These are phyloP conservation scores for Allium cepa DNA, from an alignment of 106 monocot genomes.

Conservation along the genomic window DNA sequence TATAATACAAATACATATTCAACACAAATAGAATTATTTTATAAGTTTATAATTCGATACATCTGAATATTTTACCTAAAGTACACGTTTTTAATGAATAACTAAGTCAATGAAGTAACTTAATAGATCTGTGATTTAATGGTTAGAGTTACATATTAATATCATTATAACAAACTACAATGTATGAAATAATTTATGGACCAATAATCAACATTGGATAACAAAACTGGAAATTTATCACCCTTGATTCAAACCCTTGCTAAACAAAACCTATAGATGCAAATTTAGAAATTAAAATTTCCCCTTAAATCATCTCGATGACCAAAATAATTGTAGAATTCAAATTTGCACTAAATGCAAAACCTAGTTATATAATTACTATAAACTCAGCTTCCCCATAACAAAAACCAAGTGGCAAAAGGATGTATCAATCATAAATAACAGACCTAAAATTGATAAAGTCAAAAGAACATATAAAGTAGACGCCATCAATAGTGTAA, in stretches of 20 bases:
- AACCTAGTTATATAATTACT: background rate
- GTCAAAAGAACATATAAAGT: slow-evolving; percentile 41
- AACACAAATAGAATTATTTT: no score
- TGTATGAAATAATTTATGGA: no score
- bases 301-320: background rate
- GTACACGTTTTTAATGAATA: no score
- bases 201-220: background rate
- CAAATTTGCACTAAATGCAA: background rate
- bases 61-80: no score
- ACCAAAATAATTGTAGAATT: background rate
- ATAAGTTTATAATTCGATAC: no score
- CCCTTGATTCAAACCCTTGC: background rate
- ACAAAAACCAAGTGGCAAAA: background rate
- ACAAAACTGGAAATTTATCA: background rate
- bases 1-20: no score
- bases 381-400: background rate
- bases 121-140: no score
- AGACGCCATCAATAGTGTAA: slow-evolving; percentile 80
- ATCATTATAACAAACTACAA: no score
- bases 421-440: background rate
- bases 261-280: background rate
- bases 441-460: background rate
- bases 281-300: background rate
- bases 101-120: no score
- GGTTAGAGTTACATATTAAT: no score